Percentiles rank a stretch among this genome's conserved stretches.
Conservation (phyloP, 805 yeast species). For the Cyberlindnera euphorbiae region DNA sequence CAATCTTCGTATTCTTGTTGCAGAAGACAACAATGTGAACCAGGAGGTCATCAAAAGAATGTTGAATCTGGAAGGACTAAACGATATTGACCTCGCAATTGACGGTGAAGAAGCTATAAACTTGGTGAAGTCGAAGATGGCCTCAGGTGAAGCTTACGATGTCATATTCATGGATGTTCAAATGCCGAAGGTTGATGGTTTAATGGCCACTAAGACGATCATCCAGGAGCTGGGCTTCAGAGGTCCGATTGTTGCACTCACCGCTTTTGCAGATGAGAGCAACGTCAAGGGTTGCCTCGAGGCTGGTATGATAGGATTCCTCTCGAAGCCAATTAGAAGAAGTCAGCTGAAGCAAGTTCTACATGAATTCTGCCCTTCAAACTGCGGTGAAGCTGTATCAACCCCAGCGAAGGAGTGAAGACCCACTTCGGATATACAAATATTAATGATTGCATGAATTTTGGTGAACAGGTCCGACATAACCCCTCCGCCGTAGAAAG, state of each 20-base stretch:
- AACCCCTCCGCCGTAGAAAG: too few species aligned
- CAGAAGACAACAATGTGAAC: constrained; percentile 91
- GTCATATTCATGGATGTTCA: constrained; percentile 95
- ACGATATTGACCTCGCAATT: constrained; percentile 68
- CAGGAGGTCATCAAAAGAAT: constrained; percentile 91
- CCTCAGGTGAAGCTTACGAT: constrained; percentile 44
- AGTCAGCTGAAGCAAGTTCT: constrained; percentile 56
- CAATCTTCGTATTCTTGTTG: constrained; percentile 61
- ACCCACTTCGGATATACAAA: not conserved
- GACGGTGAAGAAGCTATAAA: constrained; percentile 90
- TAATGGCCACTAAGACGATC: constrained; percentile 73
- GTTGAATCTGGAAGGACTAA: constrained; percentile 79
- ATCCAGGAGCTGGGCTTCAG: constrained; percentile 60
- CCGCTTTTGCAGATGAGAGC: constrained; percentile 93
- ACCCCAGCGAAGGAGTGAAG: not conserved
- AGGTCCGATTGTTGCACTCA: constrained; percentile 85
- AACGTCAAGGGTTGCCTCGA: constrained; percentile 80
- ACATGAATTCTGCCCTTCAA: constrained; percentile 27
- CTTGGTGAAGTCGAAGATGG: constrained; percentile 37
- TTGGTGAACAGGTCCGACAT: too few species aligned
- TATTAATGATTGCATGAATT: not conserved
- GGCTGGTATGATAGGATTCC: constrained; percentile 91
- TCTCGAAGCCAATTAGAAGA: constrained; percentile 83
- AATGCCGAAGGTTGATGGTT: constrained; percentile 92
- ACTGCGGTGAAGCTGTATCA: not conserved